These are phyloP conservation scores for Biscutella laevigata DNA, from an alignment of 441 rosid species.

Conservation along the genomic window DNA sequence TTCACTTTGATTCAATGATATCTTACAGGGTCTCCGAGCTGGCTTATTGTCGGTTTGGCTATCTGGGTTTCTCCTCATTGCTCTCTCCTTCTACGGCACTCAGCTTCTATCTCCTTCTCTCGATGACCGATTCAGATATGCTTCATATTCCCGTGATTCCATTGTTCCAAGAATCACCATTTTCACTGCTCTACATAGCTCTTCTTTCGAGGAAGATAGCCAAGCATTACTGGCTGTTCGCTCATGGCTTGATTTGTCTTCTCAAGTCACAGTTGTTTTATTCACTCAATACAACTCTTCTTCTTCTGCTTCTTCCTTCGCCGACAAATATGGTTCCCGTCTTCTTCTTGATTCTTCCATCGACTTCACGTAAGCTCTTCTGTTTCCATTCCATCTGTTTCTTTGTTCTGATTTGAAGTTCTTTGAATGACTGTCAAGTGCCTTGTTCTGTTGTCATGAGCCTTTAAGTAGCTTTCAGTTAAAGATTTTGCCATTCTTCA, in stretches of 20 bases:
- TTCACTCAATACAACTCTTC: conserved; percentile 46
- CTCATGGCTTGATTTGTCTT: conserved; percentile 76
- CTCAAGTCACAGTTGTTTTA: conserved; percentile 48
- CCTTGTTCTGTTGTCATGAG: not conserved
- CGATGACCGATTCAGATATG: conserved; percentile 16
- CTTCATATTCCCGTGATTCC: not conserved
- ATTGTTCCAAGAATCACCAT: conserved; percentile 46
- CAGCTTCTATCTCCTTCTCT: conserved; percentile 45
- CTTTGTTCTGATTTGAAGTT: not conserved
- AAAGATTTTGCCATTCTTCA: not conserved
- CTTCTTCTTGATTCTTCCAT: conserved; percentile 53
- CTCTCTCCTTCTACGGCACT: conserved; percentile 65
- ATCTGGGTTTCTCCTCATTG: conserved; percentile 59
- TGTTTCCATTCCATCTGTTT: not conserved
- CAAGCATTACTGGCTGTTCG: conserved; percentile 46
- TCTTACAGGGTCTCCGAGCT: conserved; percentile 38
- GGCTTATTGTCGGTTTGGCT: conserved; percentile 70
- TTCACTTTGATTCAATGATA: not conserved
- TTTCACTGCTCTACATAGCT: conserved; percentile 49
- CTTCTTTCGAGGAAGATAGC: conserved; percentile 33
- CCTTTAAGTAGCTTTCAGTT: not conserved
- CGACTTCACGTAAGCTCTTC: conserved; percentile 70
- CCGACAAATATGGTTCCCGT: conserved; percentile 44
- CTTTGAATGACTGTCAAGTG: not conserved
- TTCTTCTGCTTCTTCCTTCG: conserved; percentile 40